phyloP scores from a whole-genome alignment of 2,329 filamentous ascomycete genomes.

The Falciphora oryzae region DNA sequence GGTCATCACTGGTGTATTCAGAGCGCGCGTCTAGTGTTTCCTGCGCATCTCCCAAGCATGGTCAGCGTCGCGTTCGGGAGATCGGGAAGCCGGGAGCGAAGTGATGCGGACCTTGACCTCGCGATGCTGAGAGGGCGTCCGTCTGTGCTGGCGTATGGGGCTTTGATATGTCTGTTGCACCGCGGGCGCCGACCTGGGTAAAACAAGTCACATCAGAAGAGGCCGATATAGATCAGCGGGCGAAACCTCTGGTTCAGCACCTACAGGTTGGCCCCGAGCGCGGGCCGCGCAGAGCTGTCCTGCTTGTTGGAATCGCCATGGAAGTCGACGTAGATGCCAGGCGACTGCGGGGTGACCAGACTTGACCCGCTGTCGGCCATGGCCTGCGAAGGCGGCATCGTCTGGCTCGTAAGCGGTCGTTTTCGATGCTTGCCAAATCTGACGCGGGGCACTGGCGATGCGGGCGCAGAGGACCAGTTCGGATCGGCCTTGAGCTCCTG shows the following conservation, averaged over 20 bases:
- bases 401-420: neutral
- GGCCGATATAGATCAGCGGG: no score
- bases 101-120: slow-evolving; percentile 46
- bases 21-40: slow-evolving; percentile 90
- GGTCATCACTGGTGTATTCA: slow-evolving; percentile 77
- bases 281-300: slow-evolving; percentile 22
- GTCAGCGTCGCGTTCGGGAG: neutral
- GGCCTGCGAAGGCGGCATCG: neutral
- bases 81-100: neutral
- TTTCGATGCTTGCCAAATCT: neutral
- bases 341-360: slow-evolving; percentile 24
- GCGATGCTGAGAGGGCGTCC: slow-evolving; percentile 52
- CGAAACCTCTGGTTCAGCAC: slow-evolving; percentile 18
- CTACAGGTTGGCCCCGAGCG: slow-evolving; percentile 36
- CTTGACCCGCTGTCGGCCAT: neutral
- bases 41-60: slow-evolving; percentile 34
- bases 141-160: slow-evolving; percentile 51
- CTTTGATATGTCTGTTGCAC: slow-evolving; percentile 38
- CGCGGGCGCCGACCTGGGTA: slow-evolving; percentile 37
- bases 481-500: neutral
- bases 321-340: slow-evolving; percentile 33
- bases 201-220: neutral
- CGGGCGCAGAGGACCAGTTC: neutral
- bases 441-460: neutral
- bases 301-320: slow-evolving; percentile 20